Percentiles rank a stretch among this genome's conserved stretches.
Evolutionary conservation across 345 rosid species (phyloP).

Genomic region (Anacardium occidentale): DNA sequence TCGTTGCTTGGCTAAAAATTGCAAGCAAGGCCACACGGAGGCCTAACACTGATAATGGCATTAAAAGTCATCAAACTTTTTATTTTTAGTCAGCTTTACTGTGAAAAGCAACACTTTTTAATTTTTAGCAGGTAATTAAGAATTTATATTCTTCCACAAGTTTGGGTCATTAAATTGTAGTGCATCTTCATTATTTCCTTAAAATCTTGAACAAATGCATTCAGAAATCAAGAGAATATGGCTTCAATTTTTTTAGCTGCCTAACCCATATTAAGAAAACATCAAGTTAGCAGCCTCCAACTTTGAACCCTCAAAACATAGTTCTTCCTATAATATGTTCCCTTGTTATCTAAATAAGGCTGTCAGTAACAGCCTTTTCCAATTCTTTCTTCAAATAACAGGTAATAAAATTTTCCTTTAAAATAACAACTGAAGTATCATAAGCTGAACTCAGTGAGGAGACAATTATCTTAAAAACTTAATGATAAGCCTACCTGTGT

Average conservation of each 20-base stretch:
- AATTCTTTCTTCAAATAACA: background rate
- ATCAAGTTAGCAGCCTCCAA: background rate
- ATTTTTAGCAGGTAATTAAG: too few species aligned
- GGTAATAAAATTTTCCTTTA: background rate
- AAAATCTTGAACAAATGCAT: background rate
- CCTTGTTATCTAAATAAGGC: background rate
- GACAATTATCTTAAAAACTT: conserved; percentile 3
- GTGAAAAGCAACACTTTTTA: too few species aligned
- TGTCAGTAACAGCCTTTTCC: background rate
- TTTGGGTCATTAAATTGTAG: too few species aligned
- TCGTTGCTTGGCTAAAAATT: too few species aligned
- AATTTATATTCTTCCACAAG: too few species aligned
- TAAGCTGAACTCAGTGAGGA: background rate
- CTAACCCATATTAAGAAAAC: conserved; percentile 6
- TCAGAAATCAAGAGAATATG: background rate
- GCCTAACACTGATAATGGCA: too few species aligned
- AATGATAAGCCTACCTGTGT: background rate
- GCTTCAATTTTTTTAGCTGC: background rate
- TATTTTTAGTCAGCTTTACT: too few species aligned
- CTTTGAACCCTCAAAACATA: background rate
- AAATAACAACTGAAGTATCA: background rate
- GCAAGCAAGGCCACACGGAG: too few species aligned
- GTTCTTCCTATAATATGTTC: conserved; percentile 2
- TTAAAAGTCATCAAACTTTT: too few species aligned
- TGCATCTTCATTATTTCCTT: background rate